Evolutionary conservation across 169 alveolate species (phyloP).

Genomic region (Plasmodium gallinaceum): DNA sequence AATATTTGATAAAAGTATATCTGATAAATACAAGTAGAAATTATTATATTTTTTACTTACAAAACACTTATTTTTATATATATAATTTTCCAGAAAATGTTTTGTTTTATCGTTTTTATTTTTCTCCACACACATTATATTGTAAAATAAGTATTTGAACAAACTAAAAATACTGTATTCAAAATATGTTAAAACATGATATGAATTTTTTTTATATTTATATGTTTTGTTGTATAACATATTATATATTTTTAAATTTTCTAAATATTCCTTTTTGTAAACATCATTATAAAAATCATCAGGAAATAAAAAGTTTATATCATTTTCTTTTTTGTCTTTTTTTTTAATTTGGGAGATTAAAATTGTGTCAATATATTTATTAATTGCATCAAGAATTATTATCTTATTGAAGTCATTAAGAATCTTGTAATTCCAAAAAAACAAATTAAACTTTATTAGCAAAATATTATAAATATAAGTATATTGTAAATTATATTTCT

Average conservation of each 20-base stretch:
- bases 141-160: conserved; percentile 29
- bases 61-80: not conserved
- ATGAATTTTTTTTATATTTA: not conserved
- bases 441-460: conserved; percentile 63
- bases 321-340: not conserved
- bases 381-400: conserved; percentile 26
- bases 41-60: conserved; percentile 26
- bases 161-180: conserved; percentile 20
- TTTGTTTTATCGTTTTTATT: not conserved
- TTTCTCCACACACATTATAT: conserved; percentile 4
- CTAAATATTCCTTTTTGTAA: conserved; percentile 29
- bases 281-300: conserved; percentile 31
- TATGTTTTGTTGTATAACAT: conserved; percentile 14
- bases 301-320: not conserved
- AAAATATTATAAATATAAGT: conserved; percentile 53
- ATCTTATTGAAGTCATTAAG: conserved; percentile 26
- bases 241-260: conserved; percentile 13
- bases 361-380: conserved; percentile 46
- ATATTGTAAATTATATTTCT: conserved; percentile 75
- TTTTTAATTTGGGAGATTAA: conserved; percentile 38
- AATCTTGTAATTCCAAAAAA: conserved; percentile 21
- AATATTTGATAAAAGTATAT: conserved; percentile 56
- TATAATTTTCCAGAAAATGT: not conserved
- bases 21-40: conserved; percentile 19
- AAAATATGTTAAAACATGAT: conserved; percentile 38